These are phyloP conservation scores for Leucocoprinus birnbaumii DNA, from an alignment of 768 basidiomycete species.

Conservation along the genomic window DNA sequence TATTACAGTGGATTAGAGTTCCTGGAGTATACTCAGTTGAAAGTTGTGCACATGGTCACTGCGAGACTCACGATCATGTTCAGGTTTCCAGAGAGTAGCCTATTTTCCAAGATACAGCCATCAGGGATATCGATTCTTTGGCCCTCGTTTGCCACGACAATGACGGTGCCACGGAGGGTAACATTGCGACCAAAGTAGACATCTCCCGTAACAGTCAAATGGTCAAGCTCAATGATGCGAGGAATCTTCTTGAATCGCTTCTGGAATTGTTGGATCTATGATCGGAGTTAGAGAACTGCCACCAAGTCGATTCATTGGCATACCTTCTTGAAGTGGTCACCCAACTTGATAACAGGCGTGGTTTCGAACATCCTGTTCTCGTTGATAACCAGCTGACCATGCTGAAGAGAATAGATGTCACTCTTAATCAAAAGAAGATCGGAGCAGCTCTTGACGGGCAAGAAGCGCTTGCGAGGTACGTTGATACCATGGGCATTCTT, in stretches of 20 bases:
- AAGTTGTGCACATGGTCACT: background rate
- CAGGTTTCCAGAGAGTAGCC: constrained; percentile 81
- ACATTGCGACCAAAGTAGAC: constrained; percentile 88
- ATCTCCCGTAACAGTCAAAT: constrained; percentile 90
- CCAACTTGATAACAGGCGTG: constrained; percentile 95
- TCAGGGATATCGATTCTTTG: constrained; percentile 83
- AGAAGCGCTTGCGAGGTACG: constrained; percentile 91
- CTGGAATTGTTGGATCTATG: constrained; percentile 82
- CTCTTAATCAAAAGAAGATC: constrained; percentile 88
- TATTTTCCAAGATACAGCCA: constrained; percentile 75
- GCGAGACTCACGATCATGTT: constrained; percentile 62
- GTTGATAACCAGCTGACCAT: constrained; percentile 87
- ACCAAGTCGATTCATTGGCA: constrained; percentile 6
- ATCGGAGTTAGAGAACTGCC: background rate
- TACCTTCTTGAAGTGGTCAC: constrained; percentile 96
- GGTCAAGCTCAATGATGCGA: constrained; percentile 86
- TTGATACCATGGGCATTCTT: constrained; percentile 90
- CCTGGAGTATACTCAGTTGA: constrained; percentile 16
- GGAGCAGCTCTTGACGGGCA: constrained; percentile 88
- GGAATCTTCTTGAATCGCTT: constrained; percentile 96
- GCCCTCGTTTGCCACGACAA: constrained; percentile 82
- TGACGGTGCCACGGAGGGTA: constrained; percentile 86
- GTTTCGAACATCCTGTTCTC: constrained; percentile 79
- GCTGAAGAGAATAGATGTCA: constrained; percentile 87
- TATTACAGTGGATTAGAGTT: constrained; percentile 23